These are phyloP conservation scores for Erodium trifolium DNA, from an alignment of 441 rosid genomes.

Conservation along the genomic window DNA sequence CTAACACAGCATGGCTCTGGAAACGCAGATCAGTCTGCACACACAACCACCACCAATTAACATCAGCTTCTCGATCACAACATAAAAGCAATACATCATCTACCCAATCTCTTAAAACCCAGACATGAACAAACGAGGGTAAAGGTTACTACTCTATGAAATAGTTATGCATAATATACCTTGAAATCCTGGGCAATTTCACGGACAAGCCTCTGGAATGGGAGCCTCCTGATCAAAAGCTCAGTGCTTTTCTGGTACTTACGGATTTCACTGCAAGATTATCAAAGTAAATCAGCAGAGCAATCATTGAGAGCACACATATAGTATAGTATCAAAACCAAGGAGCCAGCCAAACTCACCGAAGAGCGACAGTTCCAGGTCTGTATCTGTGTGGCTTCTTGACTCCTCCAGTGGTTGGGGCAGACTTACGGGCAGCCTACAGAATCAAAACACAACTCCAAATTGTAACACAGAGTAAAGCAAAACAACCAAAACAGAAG, in stretches of 20 bases:
- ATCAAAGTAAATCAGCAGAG: not conserved
- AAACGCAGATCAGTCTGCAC: conserved; percentile 45
- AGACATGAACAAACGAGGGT: no score
- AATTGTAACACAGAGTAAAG: not conserved
- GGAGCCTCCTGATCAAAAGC: not conserved
- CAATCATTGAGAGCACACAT: no score
- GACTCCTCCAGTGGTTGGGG: conserved; percentile 49
- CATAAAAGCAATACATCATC: no score
- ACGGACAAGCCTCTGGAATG: conserved; percentile 43
- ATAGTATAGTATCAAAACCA: no score
- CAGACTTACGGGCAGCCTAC: conserved; percentile 56
- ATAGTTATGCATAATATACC: conserved; percentile 15
- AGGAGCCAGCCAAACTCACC: conserved; percentile 18
- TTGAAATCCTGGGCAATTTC: conserved; percentile 70
- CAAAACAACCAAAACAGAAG: not conserved
- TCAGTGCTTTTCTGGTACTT: not conserved
- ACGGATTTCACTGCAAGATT: conserved; percentile 43
- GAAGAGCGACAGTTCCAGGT: conserved; percentile 58
- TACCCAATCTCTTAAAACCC: no score
- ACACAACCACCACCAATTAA: not conserved
- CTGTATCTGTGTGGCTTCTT: conserved; percentile 57
- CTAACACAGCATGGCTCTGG: conserved; percentile 31
- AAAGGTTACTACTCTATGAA: no score
- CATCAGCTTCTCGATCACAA: not conserved
- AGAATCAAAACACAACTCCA: no score